Evolutionary conservation across 495 filamentous ascomycete species (phyloP), one percentile per base, ranked within the genome.

Genomic region (Tuber umbilicatum): DNA sequence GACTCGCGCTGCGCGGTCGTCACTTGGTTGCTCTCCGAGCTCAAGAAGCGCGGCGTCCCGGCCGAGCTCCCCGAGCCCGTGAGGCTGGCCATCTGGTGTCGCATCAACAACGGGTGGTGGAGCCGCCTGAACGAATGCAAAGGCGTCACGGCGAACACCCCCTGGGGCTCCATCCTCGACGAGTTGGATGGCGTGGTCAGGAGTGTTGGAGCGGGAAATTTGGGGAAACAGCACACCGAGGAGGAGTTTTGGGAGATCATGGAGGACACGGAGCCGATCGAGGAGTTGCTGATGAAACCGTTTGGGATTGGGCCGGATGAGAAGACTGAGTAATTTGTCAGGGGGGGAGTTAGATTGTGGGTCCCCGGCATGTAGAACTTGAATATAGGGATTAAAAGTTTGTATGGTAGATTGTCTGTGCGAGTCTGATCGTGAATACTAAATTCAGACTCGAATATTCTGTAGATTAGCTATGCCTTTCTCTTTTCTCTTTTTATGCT

Each of bases 1-100:
- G 79, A 81, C 31, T 73, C 73, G 0, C 50, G 81, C 45, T 81
- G 80, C 40, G 73, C 74, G 23, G 35, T 81, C 5, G 73, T 79
- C 38, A 68, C 73, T 35, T 69, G 71, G 23, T 43, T 75, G 38
- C 71, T 81, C 1, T 76, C 71, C 43, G 72, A 70, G 37, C 68
- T 79, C 23, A 75, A 70, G 2, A 68, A 17, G 3, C 69, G 43
- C 35, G 77, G 77, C 12, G 70, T 71, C n/a, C 55, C 69, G 23
- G 77, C 73, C 7, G 76, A 78, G 1, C 76, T 79, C 17, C 71
- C 76, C 41, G 23, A 19, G 3, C 9, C 70, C 40, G 19, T 74
- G 31, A 74, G 77, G 40, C 40, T 78, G 21, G 35, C 41, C 6
- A 79, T 79, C 42, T 79, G 72, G 72, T 79, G 77, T n/a, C 75